A percentile compares a stretch with the other conserved stretches of the same genome.
Conservation (phyloP, 2,329 filamentous ascomycete genomes). For the Colletotrichum salicis region DNA sequence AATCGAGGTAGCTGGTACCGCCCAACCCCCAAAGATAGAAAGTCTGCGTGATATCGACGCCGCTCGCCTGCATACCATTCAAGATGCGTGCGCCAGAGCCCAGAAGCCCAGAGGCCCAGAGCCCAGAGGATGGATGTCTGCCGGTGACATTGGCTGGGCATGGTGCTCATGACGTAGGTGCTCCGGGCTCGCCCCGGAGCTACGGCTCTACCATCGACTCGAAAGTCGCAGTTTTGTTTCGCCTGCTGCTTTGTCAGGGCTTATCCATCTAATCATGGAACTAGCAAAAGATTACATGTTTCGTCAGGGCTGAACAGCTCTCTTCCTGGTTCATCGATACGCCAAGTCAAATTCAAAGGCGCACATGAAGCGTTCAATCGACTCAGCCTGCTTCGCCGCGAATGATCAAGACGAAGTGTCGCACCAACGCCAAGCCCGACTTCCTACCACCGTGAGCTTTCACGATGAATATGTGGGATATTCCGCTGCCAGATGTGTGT, state of each 20-base stretch:
- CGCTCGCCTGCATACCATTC: slow-evolving; percentile 20
- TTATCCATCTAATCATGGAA: slow-evolving; percentile 19
- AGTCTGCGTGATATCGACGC: not conserved
- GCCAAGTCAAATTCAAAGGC: not conserved
- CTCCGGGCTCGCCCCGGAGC: slow-evolving; percentile 11
- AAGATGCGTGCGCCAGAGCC: slow-evolving; percentile 14
- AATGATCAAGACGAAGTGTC: not conserved
- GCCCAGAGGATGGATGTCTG: not conserved
- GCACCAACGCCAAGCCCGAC: slow-evolving; percentile 12
- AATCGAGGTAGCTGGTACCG: not conserved
- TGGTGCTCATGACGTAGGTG: slow-evolving; percentile 22
- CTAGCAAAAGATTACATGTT: slow-evolving; percentile 4
- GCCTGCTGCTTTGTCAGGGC: slow-evolving; percentile 29
- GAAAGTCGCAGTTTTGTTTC: slow-evolving; percentile 29
- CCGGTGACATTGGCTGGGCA: slow-evolving; percentile 1
- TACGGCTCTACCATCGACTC: slow-evolving; percentile 7
- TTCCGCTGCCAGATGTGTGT: not conserved
- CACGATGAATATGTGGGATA: not conserved
- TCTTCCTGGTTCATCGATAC: slow-evolving; percentile 5
- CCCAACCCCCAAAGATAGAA: not conserved
- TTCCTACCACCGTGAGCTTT: not conserved
- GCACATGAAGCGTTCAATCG: slow-evolving; percentile 7
- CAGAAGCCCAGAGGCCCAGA: not conserved
- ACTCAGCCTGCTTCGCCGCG: not conserved
- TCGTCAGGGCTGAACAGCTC: slow-evolving; percentile 20